phyloP scores from a whole-genome alignment of 768 basidiomycete species.

The Phaffia australis region DNA sequence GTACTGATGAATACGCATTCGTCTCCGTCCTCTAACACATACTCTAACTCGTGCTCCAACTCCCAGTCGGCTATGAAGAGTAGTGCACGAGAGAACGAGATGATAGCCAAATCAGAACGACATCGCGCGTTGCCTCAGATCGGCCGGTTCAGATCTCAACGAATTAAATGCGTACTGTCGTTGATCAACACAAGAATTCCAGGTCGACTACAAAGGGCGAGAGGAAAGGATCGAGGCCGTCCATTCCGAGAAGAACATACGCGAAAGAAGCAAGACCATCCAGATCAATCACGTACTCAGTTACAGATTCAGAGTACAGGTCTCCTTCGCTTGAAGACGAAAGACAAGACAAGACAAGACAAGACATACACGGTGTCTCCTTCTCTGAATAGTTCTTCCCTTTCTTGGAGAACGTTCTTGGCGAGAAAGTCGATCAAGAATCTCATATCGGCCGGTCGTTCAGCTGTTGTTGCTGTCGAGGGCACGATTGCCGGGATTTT shows the following conservation, averaged over 20 bases:
- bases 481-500: slow-evolving; percentile 10
- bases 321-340: neutral
- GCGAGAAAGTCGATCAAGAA: slow-evolving; percentile 71
- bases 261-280: neutral
- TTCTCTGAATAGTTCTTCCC: slow-evolving; percentile 81
- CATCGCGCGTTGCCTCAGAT: too few species aligned
- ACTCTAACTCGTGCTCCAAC: slow-evolving; percentile 84
- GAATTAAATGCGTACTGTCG: slow-evolving; percentile 43
- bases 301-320: neutral
- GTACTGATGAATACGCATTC: slow-evolving; percentile 96
- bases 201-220: slow-evolving; percentile 55
- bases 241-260: neutral
- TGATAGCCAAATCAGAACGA: neutral
- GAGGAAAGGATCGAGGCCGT: neutral
- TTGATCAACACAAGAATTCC: slow-evolving; percentile 96
- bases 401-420: slow-evolving; percentile 65
- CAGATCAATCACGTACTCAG: slow-evolving; percentile 5
- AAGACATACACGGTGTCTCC: slow-evolving; percentile 63
- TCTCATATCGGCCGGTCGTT: slow-evolving; percentile 50
- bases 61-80: slow-evolving; percentile 73
- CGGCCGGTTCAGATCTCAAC: neutral
- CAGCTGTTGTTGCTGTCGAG: slow-evolving; percentile 29
- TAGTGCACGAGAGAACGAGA: neutral
- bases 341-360: slow-evolving; percentile 34
- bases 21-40: slow-evolving; percentile 62